Percentiles rank a stretch among this genome's conserved stretches.
Conservation (phyloP, 768 basidiomycete genomes). For the Kwoniella bestiolae region DNA sequence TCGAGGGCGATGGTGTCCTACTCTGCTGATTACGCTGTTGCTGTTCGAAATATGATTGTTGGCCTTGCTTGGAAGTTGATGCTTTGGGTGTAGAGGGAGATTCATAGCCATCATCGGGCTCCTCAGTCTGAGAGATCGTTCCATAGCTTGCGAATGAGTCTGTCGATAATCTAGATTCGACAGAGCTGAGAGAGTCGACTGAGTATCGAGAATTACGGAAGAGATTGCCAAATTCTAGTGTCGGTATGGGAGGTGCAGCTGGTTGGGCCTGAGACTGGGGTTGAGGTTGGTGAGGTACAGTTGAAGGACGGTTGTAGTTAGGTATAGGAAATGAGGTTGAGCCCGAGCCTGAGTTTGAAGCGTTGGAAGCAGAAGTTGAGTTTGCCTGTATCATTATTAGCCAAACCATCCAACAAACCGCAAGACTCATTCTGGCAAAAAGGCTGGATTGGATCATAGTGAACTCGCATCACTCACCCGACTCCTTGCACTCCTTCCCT, state of each 20-base stretch:
- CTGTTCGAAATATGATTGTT: conserved; percentile 30
- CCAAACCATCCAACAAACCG: not conserved
- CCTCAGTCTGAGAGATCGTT: conserved; percentile 7
- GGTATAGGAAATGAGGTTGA: not conserved
- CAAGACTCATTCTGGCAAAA: not conserved
- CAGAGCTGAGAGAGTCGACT: conserved; percentile 29
- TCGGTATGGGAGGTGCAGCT: conserved; percentile 16
- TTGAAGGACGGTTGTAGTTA: not conserved
- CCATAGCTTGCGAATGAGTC: not conserved
- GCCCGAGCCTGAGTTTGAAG: not conserved
- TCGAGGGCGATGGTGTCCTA: conserved; percentile 7
- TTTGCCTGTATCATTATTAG: conserved; percentile 4
- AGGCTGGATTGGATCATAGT: not conserved
- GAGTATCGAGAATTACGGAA: conserved; percentile 43
- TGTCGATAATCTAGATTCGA: conserved; percentile 6
- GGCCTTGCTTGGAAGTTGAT: conserved; percentile 5
- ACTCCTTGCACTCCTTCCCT: conserved; percentile 22
- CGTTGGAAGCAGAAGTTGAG: conserved; percentile 11
- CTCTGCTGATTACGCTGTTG: not conserved
- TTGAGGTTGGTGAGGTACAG: not conserved
- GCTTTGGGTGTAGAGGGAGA: conserved; percentile 42
- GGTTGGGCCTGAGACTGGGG: not conserved
- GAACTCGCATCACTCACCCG: conserved; percentile 14
- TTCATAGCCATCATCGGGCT: conserved; percentile 18
- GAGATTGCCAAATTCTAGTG: conserved; percentile 30